Evolutionary conservation across 495 filamentous ascomycete genomes (phyloP).

Genomic region (Chaetomium fimeti): DNA sequence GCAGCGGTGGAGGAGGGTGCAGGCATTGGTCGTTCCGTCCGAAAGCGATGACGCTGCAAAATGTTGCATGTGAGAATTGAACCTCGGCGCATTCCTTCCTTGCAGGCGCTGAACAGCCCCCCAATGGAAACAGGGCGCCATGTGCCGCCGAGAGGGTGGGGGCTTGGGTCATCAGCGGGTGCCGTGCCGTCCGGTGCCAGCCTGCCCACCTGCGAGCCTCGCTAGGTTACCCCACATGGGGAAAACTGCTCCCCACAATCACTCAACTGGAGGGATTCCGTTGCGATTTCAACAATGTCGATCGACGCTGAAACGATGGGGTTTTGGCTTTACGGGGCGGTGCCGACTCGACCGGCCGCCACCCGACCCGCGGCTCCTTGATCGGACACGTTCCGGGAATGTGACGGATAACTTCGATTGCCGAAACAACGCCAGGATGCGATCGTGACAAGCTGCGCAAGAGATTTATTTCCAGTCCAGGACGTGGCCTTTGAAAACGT

Average conservation of each 20-base stretch:
- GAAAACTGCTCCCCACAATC: background rate
- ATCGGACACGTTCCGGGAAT: background rate
- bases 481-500: no score
- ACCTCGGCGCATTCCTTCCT: slow-evolving; percentile 35
- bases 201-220: no score
- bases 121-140: slow-evolving; percentile 9
- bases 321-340: background rate
- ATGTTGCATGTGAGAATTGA: slow-evolving; percentile 34
- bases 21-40: slow-evolving; percentile 9
- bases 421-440: background rate
- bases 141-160: slow-evolving; percentile 17
- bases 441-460: background rate
- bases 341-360: background rate
- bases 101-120: background rate
- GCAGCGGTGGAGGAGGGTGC: slow-evolving; percentile 11
- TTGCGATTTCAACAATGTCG: background rate
- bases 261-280: background rate
- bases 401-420: background rate
- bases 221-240: slow-evolving; percentile 14
- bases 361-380: background rate
- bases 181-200: background rate
- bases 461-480: background rate
- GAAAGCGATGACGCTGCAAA: slow-evolving; percentile 30
- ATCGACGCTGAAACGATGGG: background rate
- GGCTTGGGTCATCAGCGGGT: background rate